Conservation (phyloP, 176 grass and related monocot genomes). For the Carex littledalei region DNA sequence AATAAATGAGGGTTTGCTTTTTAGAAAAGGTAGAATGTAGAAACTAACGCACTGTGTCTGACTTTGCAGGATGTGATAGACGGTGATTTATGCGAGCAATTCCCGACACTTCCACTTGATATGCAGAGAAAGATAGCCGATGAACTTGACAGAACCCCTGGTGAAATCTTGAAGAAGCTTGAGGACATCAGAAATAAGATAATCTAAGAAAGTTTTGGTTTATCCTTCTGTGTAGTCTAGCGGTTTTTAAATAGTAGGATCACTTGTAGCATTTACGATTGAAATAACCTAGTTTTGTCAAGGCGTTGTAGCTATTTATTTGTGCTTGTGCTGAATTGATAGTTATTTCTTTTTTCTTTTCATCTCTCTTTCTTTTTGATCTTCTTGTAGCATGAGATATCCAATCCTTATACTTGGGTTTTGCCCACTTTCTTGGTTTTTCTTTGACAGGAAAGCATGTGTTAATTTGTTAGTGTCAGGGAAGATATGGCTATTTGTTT, state of each 20-base stretch:
- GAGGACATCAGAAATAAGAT: constrained; percentile 99
- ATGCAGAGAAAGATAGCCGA: constrained; percentile 98
- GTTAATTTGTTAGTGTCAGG: too few relatives aligned
- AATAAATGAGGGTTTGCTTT: neutral
- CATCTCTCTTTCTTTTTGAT: neutral
- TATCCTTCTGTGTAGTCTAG: constrained; percentile 7
- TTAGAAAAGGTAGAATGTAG: neutral
- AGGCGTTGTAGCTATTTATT: constrained; percentile 1
- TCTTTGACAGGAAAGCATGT: neutral
- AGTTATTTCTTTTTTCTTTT: neutral
- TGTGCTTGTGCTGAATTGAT: neutral
- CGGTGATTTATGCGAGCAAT: constrained; percentile 96
- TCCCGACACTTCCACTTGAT: constrained; percentile 82
- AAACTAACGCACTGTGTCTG: neutral
- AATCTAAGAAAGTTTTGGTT: constrained; percentile 34
- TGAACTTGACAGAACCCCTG: constrained; percentile 83
- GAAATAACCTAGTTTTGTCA: constrained; percentile 1
- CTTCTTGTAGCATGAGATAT: neutral
- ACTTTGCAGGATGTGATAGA: constrained; percentile 90
- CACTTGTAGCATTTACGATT: neutral
- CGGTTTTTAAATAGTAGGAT: neutral
- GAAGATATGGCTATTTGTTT: too few relatives aligned
- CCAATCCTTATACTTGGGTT: neutral
- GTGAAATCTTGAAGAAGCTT: constrained; percentile 97
- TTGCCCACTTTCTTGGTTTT: neutral